Evolutionary conservation across 768 basidiomycete species (phyloP).

Genomic region (Cubamyces lactineus): DNA sequence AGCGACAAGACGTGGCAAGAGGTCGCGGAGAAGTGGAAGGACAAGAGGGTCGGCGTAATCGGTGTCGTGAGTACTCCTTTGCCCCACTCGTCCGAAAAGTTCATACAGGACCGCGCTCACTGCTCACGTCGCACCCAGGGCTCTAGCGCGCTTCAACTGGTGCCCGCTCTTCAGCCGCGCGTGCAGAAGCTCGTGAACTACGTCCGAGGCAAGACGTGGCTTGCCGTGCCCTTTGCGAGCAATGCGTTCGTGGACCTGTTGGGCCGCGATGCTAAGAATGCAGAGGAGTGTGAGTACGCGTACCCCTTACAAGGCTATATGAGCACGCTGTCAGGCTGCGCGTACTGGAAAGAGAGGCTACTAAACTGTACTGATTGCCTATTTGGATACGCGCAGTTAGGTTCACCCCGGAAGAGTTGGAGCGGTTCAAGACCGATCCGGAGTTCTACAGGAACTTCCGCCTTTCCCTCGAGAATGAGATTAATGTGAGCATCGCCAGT

Average conservation of each 20-base stretch:
- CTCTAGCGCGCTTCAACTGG: conserved; percentile 64
- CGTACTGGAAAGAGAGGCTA: too few species aligned
- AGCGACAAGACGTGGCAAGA: conserved; percentile 44
- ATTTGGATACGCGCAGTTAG: neutral
- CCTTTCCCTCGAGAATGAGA: conserved; percentile 48
- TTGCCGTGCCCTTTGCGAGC: conserved; percentile 48
- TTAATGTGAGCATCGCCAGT: conserved; percentile 45
- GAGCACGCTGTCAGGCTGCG: too few species aligned
- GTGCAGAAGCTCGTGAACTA: conserved; percentile 55
- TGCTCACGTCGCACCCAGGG: conserved; percentile 43
- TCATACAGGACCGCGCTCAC: neutral
- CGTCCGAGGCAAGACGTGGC: conserved; percentile 64
- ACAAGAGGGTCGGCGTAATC: conserved; percentile 59
- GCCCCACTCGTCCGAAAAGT: neutral
- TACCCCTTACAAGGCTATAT: neutral
- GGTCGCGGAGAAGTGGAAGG: conserved; percentile 50
- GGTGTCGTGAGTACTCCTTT: conserved; percentile 50
- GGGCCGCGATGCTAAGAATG: conserved; percentile 35
- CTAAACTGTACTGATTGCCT: too few species aligned
- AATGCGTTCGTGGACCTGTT: conserved; percentile 45
- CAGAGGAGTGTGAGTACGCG: conserved; percentile 46
- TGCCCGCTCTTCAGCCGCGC: conserved; percentile 57
- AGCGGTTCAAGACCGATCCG: conserved; percentile 48
- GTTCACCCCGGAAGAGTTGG: conserved; percentile 49
- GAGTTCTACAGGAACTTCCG: conserved; percentile 52